Percentiles rank a stretch among this genome's conserved stretches.
Conservation (phyloP, 1,284 basidiomycete genomes). For the Farysia itapuensis region DNA sequence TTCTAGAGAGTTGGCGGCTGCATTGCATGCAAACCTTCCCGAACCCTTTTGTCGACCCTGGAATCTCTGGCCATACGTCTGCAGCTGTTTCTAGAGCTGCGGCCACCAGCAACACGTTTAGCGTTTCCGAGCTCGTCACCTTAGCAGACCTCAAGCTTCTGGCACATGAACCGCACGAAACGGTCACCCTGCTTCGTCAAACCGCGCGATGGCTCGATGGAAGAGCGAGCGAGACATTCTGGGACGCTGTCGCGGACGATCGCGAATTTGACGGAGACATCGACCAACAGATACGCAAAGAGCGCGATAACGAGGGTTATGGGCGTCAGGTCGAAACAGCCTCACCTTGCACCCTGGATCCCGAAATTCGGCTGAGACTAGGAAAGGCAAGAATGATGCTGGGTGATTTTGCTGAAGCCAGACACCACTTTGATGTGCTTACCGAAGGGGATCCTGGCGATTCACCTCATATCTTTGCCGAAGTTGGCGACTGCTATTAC, state of each 20-base stretch:
- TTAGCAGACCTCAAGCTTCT: constrained; percentile 81
- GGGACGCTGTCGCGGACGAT: constrained; percentile 76
- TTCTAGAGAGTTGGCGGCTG: constrained; percentile 70
- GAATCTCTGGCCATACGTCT: neutral
- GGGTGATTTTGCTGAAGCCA: constrained; percentile 77
- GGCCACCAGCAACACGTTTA: constrained; percentile 32
- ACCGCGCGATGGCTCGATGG: constrained; percentile 90
- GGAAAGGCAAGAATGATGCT: constrained; percentile 81
- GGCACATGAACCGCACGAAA: constrained; percentile 70
- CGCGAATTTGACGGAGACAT: constrained; percentile 73
- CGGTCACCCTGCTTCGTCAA: constrained; percentile 71
- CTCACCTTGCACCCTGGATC: constrained; percentile 69
- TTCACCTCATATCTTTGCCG: constrained; percentile 37
- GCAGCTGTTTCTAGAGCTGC: too few species aligned
- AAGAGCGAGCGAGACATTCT: constrained; percentile 71
- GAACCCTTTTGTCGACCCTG: constrained; percentile 25
- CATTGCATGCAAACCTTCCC: constrained; percentile 56
- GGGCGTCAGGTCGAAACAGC: constrained; percentile 56
- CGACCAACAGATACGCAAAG: constrained; percentile 22
- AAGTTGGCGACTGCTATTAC: constrained; percentile 48
- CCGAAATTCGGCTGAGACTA: constrained; percentile 80
- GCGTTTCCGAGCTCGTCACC: constrained; percentile 66
- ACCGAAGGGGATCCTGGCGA: constrained; percentile 39
- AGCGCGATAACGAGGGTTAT: constrained; percentile 52
- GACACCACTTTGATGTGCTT: constrained; percentile 62